Evolutionary conservation across 2,329 filamentous ascomycete genomes (phyloP), one percentile per base, ranked within the genome.

Genomic region (Alternaria tenuissima): DNA sequence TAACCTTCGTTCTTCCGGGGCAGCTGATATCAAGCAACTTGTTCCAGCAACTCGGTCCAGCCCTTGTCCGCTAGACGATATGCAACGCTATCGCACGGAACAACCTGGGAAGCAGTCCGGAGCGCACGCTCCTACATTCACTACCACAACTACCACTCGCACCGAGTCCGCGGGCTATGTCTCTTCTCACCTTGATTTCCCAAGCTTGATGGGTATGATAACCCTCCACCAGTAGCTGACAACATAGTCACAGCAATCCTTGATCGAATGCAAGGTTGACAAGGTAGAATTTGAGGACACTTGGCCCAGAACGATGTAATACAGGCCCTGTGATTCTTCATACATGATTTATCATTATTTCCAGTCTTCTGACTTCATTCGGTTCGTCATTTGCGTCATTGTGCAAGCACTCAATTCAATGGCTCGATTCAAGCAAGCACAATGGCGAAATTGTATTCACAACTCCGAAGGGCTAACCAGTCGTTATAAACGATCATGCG

Each of bases 311-410:
- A 41, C 5, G 18, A 41, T 9, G 0, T 7, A 3, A 4, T 0
- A 41, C 5, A 3, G 22, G 9, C 39, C 2, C 4, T 4, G 9
- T 41, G 39, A 14, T 1, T 39, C 7, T 39, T 39, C 36, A 11
- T 4, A 5, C 7, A 38, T 38, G 34, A 6, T 39, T 5, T 3
- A 12, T 8, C 34, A n/a, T 2, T 9, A n/a, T 7, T 4, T n/a
- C 1, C 16, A n/a, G 5, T n/a, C 16, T 2, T 2, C 3, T 1
- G 2, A 5, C 8, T 41, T 20, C 8, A 0, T 20, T 11, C 2
- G 18, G 12, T 42, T 7, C 30, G 7, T 36, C 20, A 14, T 36
- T 36, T 14, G 20, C 7, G 11, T 24, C 18, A n/a, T 8, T 24
- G 7, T 48, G 46, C 34, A 36, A 49, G 30, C 46, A 11, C 26